phyloP scores from a whole-genome alignment of 441 rosid species.

The Corymbia citriodora region DNA sequence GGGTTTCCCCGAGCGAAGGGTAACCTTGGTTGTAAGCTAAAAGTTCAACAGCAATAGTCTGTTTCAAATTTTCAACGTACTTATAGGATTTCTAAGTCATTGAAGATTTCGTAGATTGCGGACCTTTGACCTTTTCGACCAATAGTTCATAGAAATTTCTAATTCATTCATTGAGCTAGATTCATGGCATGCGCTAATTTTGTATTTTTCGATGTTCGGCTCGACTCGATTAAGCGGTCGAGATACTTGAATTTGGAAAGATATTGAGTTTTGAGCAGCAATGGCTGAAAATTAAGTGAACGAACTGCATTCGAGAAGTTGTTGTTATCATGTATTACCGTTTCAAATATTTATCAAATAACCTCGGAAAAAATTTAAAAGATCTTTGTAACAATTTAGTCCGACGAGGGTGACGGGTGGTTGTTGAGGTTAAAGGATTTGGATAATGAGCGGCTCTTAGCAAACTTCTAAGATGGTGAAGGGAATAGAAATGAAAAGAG shows the following conservation, averaged over 20 bases:
- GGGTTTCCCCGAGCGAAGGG: neutral
- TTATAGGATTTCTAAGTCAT: neutral
- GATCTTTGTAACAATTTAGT: too few relatives aligned
- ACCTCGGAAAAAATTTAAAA: neutral
- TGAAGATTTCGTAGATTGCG: neutral
- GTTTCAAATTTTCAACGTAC: neutral
- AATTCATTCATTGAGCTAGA: neutral
- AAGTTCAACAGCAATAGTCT: accelerated
- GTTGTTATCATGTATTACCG: neutral
- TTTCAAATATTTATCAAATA: neutral
- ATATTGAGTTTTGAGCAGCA: neutral
- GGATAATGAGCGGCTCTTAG: accelerated
- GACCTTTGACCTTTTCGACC: neutral
- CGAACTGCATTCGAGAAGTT: neutral
- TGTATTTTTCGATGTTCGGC: neutral
- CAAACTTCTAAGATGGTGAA: accelerated
- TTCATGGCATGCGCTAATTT: neutral
- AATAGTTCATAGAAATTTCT: neutral
- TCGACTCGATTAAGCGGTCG: neutral
- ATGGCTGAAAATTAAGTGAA: neutral
- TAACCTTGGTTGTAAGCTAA: neutral
- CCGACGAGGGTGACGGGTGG: accelerated
- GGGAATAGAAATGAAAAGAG: neutral
- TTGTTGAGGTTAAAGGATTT: accelerated
- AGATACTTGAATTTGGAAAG: neutral